phyloP scores from a whole-genome alignment of 257 asterid species.

The Marsdenia floribunda region DNA sequence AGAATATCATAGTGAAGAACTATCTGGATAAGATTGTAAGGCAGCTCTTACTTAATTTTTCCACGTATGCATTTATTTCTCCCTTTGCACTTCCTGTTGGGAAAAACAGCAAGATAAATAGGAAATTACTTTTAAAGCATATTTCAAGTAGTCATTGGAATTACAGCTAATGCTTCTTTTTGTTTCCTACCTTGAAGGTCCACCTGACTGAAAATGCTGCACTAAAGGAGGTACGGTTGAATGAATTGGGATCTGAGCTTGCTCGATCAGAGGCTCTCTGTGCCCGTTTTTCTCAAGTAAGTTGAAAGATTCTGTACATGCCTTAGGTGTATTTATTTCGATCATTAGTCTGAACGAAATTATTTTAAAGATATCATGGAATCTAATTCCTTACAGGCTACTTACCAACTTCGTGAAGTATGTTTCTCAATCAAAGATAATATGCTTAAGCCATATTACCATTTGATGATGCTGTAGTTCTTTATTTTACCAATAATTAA shows the following conservation, averaged over 20 bases:
- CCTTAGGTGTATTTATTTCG: neutral
- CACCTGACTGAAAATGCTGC: slow-evolving; percentile 64
- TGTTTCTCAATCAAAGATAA: neutral
- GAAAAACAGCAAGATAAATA: neutral
- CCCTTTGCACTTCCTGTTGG: neutral
- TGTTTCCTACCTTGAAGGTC: slow-evolving; percentile 35
- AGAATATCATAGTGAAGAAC: slow-evolving; percentile 64
- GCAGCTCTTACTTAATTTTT: neutral
- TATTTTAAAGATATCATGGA: neutral
- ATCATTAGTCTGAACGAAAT: neutral
- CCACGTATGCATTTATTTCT: neutral
- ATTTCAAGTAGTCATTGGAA: neutral
- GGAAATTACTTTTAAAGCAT: no score
- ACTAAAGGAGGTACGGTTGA: slow-evolving; percentile 57
- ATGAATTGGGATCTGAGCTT: slow-evolving; percentile 66
- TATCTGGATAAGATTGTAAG: slow-evolving; percentile 91
- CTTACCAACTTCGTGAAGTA: neutral
- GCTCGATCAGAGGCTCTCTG: slow-evolving; percentile 54
- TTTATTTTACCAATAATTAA: neutral
- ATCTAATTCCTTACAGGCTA: neutral
- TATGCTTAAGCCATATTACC: neutral
- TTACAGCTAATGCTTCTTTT: neutral
- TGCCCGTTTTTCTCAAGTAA: slow-evolving; percentile 62
- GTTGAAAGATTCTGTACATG: neutral
- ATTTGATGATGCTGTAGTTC: neutral